Evolutionary conservation across 352 stramenopile genomes (phyloP).

Genomic region (Phytophthora tentaculata): DNA sequence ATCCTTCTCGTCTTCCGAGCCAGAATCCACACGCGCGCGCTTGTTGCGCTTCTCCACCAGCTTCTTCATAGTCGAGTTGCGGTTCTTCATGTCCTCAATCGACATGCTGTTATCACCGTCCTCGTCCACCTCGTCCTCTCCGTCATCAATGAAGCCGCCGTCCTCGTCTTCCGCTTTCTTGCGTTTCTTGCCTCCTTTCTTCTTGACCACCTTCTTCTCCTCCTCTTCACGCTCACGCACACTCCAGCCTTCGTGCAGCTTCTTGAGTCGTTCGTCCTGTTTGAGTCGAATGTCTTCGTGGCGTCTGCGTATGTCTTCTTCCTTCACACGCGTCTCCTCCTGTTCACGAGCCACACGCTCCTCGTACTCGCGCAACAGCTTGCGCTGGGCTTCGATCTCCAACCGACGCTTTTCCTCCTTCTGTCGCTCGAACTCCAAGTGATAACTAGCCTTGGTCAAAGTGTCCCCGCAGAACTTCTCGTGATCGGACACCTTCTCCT

Average conservation of each 20-base stretch:
- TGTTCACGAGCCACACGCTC: constrained; percentile 75
- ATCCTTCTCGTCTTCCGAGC: constrained; percentile 73
- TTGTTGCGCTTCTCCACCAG: constrained; percentile 88
- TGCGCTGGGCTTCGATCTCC: constrained; percentile 83
- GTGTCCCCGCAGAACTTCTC: constrained; percentile 90
- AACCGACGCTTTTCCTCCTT: constrained; percentile 85
- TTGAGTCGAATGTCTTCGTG: constrained; percentile 78
- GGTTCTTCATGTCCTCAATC: constrained; percentile 92
- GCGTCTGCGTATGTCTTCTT: constrained; percentile 68
- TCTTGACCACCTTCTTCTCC: constrained; percentile 81
- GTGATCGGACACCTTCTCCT: constrained; percentile 88
- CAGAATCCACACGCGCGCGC: constrained; percentile 52
- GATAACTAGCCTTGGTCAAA: constrained; percentile 86
- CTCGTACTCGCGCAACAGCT: constrained; percentile 84
- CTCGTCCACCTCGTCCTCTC: constrained; percentile 62
- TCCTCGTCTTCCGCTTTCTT: constrained; percentile 81
- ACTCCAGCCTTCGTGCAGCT: constrained; percentile 84
- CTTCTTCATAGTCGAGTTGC: constrained; percentile 87
- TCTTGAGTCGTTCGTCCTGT: constrained; percentile 84
- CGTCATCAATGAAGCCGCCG: constrained; percentile 70
- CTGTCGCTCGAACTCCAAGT: constrained; percentile 90
- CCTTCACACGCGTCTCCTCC: constrained; percentile 49
- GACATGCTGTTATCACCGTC: constrained; percentile 75
- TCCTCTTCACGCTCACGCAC: constrained; percentile 85
- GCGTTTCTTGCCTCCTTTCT: constrained; percentile 73